A percentile compares a stretch with the other conserved stretches of the same genome.
These are phyloP conservation scores for Gorgonomyces haynaldii DNA, from an alignment of 192 early-diverging fungal species.

Conservation along the genomic window DNA sequence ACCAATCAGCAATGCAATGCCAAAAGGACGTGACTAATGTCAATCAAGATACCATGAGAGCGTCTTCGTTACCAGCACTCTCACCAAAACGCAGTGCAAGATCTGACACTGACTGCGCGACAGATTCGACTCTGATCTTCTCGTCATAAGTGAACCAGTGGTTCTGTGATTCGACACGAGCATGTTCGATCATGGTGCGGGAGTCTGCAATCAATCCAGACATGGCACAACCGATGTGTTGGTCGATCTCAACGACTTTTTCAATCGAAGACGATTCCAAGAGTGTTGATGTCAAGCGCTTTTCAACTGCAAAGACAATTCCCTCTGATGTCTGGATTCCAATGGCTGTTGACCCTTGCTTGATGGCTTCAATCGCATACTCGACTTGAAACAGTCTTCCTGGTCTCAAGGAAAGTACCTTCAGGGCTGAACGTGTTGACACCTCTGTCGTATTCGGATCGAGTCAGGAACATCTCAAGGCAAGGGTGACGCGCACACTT, in stretches of 20 bases:
- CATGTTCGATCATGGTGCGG: constrained; percentile 97
- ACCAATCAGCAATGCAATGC: constrained; percentile 95
- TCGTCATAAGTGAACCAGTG: constrained; percentile 96
- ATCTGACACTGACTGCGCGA: constrained; percentile 97
- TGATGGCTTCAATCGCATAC: constrained; percentile 99
- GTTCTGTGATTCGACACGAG: constrained; percentile 89
- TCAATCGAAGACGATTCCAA: constrained; percentile 91
- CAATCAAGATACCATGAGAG: constrained; percentile 68
- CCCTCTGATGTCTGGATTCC: constrained; percentile 94
- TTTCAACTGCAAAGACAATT: constrained; percentile 92
- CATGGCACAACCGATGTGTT: constrained; percentile 93
- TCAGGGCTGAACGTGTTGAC: constrained; percentile 99
- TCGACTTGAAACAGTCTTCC: constrained; percentile 99
- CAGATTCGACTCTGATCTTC: constrained; percentile 86
- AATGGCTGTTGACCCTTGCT: constrained; percentile 95
- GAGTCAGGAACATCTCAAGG: no score
- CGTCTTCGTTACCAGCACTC: constrained; percentile 88
- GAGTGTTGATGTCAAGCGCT: constrained; percentile 85
- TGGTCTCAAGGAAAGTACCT: no score
- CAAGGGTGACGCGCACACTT: no score
- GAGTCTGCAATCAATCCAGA: constrained; percentile 93
- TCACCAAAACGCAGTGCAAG: constrained; percentile 95
- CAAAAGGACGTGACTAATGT: constrained; percentile 86
- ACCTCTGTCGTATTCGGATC: constrained; percentile 99
- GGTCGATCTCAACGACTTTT: constrained; percentile 96